These are phyloP conservation scores for Colletotrichum chrysophilum DNA, from an alignment of 2,329 filamentous ascomycete species.

Conservation along the genomic window DNA sequence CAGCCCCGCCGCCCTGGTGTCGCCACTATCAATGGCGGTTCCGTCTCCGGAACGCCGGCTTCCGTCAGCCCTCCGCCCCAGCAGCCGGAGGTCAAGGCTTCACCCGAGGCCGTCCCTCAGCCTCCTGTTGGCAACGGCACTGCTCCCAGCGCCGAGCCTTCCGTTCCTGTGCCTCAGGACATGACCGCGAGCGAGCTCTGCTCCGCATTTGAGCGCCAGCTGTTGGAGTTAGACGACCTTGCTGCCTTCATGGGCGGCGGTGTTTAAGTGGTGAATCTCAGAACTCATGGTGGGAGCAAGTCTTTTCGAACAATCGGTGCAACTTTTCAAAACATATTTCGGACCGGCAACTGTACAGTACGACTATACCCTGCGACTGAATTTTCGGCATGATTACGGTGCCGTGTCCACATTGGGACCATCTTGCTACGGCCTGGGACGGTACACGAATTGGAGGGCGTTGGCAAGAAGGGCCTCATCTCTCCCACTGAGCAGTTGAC, in stretches of 20 bases:
- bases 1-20: conserved; percentile 57
- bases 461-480: neutral
- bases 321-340: neutral
- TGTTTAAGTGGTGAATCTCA: conserved; percentile 40
- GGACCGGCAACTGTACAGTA: conserved; percentile 18
- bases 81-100: conserved; percentile 42
- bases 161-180: conserved; percentile 38
- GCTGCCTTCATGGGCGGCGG: conserved; percentile 68
- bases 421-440: neutral
- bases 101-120: conserved; percentile 25
- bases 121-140: conserved; percentile 20
- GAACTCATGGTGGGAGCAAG: neutral
- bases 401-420: neutral
- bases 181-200: conserved; percentile 66
- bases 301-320: neutral
- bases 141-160: conserved; percentile 28
- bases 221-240: conserved; percentile 65
- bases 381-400: neutral
- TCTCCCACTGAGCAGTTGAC: neutral
- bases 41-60: conserved; percentile 52
- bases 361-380: conserved; percentile 17
- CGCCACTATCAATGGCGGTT: conserved; percentile 64
- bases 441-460: neutral
- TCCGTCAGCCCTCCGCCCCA: conserved; percentile 46
- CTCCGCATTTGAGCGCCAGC: conserved; percentile 63